Conservation (phyloP, 1,284 basidiomycete genomes). For the Cryptococcus sp. region DNA sequence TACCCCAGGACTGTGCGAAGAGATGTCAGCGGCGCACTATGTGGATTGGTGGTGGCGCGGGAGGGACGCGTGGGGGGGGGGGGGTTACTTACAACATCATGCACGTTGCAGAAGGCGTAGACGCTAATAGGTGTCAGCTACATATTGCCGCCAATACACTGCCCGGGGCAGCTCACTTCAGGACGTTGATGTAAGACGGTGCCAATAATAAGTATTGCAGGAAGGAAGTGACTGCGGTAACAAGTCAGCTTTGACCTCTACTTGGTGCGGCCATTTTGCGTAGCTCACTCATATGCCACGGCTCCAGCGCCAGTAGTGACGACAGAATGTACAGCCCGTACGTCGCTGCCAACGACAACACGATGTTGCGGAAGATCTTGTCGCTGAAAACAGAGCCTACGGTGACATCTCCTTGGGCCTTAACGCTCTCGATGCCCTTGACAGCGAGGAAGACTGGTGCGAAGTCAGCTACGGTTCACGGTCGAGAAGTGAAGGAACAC, state of each 20-base stretch:
- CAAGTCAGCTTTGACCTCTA: neutral
- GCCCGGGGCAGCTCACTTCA: conserved; percentile 67
- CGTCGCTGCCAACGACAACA: conserved; percentile 79
- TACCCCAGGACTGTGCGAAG: conserved; percentile 62
- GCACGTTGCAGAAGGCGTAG: conserved; percentile 76
- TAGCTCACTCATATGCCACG: conserved; percentile 38
- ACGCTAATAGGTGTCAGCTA: conserved; percentile 24
- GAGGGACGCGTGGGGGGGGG: conserved; percentile 8
- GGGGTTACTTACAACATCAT: conserved; percentile 54
- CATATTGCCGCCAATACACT: conserved; percentile 3
- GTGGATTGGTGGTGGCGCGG: conserved; percentile 17
- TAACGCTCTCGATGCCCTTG: conserved; percentile 66
- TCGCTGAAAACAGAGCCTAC: conserved; percentile 65
- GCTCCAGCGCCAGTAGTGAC: conserved; percentile 69
- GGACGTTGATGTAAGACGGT: conserved; percentile 85
- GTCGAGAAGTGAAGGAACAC: conserved; percentile 26
- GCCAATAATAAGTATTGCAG: conserved; percentile 80
- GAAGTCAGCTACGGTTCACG: conserved; percentile 15
- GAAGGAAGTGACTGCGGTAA: conserved; percentile 70
- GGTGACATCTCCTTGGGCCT: conserved; percentile 52
- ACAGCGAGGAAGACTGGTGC: conserved; percentile 68
- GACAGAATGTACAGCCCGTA: conserved; percentile 77
- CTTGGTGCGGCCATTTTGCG: no score
- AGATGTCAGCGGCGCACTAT: neutral
- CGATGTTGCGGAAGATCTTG: conserved; percentile 76